Evolutionary conservation across 805 yeast genomes (phyloP), one percentile per base, ranked within the genome.

Genomic region (Diddensiella santjacobensis): DNA sequence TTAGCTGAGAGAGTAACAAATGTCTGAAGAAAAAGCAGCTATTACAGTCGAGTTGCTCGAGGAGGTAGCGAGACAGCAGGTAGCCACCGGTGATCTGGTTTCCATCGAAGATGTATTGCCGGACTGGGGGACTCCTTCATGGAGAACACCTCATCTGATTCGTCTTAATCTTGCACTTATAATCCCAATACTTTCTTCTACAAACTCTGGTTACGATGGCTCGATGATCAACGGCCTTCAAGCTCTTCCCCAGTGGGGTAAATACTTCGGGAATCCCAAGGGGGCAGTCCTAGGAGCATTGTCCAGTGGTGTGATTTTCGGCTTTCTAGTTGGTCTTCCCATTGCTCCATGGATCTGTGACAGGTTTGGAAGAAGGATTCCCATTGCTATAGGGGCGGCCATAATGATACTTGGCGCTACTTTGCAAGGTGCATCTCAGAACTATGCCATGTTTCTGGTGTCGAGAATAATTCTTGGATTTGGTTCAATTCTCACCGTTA

Each of bases 401-500:
- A 68, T 80, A 47, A 76, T 83, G 55, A 72, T 77, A 35, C 47
- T 81, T 36, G 89, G 89, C 58, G 75, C 85, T 8, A 55, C 75
- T 17, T 87, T 22, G 73, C 71, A 58, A 64, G 75, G 63, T 39
- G 48, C 22, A 49, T 52, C 59, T 51, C 61, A 61, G 58, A 58
- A 37, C 65, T 80, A 54, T 87, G 84, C 42, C 87, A 83, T 51
- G 62, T 80, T 86, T 51, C 77, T 85, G 45, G 66, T 83, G 53
- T 88, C 86, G 23, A 77, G 95, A 70, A 78, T 81, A 42, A 60
- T 80, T 18, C 75, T 84, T 17, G 87, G 93, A 55, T 57, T 83
- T 46, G 93, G 90, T 57, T 82, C 80, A 51, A 89, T 90, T 53
- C 66, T 84, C 62, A 78, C 80, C 61, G 81, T 87, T n/a, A 79